Base-by-base conservation (phyloP, 2,329 filamentous ascomycete genomes). In the Alternaria burnsii region DNA sequence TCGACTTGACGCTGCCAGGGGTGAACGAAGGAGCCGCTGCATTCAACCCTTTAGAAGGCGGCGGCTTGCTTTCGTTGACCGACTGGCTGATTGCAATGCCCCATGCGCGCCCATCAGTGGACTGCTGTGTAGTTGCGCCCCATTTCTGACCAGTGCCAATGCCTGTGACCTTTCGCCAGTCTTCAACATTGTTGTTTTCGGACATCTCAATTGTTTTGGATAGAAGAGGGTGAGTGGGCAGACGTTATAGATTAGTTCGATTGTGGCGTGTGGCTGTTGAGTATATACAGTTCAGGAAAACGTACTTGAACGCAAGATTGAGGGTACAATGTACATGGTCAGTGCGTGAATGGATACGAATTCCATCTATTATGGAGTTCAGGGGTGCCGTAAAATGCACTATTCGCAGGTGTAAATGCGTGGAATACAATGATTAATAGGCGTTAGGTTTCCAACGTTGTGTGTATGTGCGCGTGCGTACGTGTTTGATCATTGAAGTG, bases 91-190 rank as follows among this genome's bases (percentile, higher is more conserved):
- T 38, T 18, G 20, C 30, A 7, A 40, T 16, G 8, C 32, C 47
- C 28, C 38, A 57, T 11, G 5, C 22, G 12, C 7, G 26, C 22
- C 55, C 47, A 3, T 28, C 12, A 12, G 26, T 52, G 11, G 38
- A 5, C 11, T 57, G 16, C 8, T n/a, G 14, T 30, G 55, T 41
- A 16, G 28, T 24, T 12, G 53, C 44, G 40, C 52, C 57, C 57
- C 61, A 63, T 5, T 44, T 14, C 22, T 44, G 20, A 38, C 63
- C 63, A 22, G 55, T 47, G 5, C 58, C 58, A 43, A 59, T 51
- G 26, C 61, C 55, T 32, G 55, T 54, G 30, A 55, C 47, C 9
- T 36, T 18, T 18, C 54, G 54, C 57, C 51, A 63, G 36, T 36
- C 16, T 5, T 58, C 24, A 24, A 14, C 6, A 5, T 24, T 42